Evolutionary conservation across 352 stramenopile genomes (phyloP).

Genomic region (Phytophthora fragariaefolia): DNA sequence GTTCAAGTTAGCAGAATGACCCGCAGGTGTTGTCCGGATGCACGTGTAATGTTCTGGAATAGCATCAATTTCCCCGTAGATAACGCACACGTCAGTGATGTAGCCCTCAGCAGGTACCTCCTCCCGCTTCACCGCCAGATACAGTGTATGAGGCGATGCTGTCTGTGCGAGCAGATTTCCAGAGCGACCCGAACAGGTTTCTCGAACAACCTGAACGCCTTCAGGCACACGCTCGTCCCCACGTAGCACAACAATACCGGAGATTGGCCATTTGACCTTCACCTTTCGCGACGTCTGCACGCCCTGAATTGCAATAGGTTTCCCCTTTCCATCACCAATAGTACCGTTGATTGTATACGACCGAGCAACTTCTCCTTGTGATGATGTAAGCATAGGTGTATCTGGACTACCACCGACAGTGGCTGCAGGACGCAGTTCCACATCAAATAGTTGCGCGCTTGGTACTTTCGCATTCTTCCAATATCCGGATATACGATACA

Average conservation of each 20-base stretch:
- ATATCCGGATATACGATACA: conserved; percentile 71
- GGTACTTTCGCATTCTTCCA: conserved; percentile 81
- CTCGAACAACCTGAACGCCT: conserved; percentile 65
- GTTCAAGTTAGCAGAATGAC: conserved; percentile 85
- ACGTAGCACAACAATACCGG: conserved; percentile 72
- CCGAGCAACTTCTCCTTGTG: conserved; percentile 16
- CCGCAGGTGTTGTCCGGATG: conserved; percentile 70
- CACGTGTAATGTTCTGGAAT: conserved; percentile 81
- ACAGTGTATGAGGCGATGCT: conserved; percentile 72
- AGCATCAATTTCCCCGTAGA: conserved; percentile 88
- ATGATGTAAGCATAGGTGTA: conserved; percentile 24
- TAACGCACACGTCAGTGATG: conserved; percentile 79
- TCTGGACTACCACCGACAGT: conserved; percentile 23
- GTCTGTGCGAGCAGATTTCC: conserved; percentile 82
- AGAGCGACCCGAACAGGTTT: conserved; percentile 74
- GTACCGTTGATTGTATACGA: conserved; percentile 68
- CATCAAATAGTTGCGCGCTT: conserved; percentile 74
- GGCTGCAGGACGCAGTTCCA: conserved; percentile 62
- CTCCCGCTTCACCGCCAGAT: conserved; percentile 77
- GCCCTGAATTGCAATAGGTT: conserved; percentile 58
- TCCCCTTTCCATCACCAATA: conserved; percentile 73
- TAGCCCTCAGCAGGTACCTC: conserved; percentile 53
- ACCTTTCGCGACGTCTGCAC: conserved; percentile 67
- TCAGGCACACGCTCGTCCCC: conserved; percentile 80
- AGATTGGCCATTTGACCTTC: conserved; percentile 80